Conservation (phyloP, 352 stramenopile species). For the Globisporangium solare region DNA sequence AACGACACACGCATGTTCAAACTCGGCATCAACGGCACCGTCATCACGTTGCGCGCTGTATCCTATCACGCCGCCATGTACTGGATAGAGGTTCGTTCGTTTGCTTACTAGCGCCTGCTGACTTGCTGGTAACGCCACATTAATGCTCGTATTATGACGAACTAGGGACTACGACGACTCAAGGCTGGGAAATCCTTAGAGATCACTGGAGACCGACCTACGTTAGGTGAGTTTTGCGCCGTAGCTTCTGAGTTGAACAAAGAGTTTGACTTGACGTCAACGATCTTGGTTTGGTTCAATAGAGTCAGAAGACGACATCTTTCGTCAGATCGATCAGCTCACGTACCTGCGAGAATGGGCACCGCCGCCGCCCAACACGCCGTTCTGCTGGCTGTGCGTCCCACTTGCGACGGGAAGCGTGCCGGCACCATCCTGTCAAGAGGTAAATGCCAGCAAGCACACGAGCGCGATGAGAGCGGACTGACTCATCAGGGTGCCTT, state of each 20-base stretch:
- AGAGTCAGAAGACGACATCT: slow-evolving; percentile 78
- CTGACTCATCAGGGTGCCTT: too few relatives aligned
- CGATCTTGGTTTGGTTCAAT: background rate
- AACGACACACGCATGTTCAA: slow-evolving; percentile 39
- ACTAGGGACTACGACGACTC: slow-evolving; percentile 46
- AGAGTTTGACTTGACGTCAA: background rate
- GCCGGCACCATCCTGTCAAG: background rate
- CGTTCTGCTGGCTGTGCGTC: slow-evolving; percentile 32
- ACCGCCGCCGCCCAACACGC: slow-evolving; percentile 24
- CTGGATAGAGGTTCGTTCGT: slow-evolving; percentile 52
- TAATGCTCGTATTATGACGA: slow-evolving; percentile 1
- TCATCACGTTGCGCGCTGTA: slow-evolving; percentile 63
- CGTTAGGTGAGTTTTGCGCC: slow-evolving; percentile 28
- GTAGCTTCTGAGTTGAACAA: too few relatives aligned
- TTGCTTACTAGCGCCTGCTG: background rate
- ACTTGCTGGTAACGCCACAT: background rate
- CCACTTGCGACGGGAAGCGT: too few relatives aligned
- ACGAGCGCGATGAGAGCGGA: too few relatives aligned
- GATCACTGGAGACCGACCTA: slow-evolving; percentile 37
- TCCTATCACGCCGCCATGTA: slow-evolving; percentile 60
- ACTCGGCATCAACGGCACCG: slow-evolving; percentile 61
- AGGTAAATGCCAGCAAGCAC: background rate
- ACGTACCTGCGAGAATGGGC: slow-evolving; percentile 47
- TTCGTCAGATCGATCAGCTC: slow-evolving; percentile 66
- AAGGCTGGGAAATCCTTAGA: slow-evolving; percentile 37